Conservation (phyloP, 805 yeast species). For the Sungouiozyma ichnusensis region DNA sequence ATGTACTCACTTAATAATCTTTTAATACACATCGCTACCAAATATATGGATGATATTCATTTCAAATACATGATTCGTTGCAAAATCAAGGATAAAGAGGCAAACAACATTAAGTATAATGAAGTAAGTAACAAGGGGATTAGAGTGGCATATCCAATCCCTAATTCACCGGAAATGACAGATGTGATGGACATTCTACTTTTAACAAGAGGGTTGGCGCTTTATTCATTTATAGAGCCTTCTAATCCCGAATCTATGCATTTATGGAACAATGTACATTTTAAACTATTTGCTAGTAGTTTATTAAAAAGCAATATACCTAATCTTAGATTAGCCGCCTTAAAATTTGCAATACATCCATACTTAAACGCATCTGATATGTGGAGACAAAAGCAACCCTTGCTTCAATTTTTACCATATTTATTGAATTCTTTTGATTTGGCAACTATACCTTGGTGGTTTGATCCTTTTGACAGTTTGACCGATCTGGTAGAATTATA, state of each 20-base stretch:
- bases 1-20: constrained; percentile 6
- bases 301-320: constrained; percentile 16
- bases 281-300: constrained; percentile 15
- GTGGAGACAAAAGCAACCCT: constrained; percentile 10
- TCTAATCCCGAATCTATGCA: not conserved
- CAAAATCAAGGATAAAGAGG: constrained; percentile 4
- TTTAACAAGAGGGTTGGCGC: constrained; percentile 11
- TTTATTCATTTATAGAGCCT: constrained; percentile 6
- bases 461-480: constrained; percentile 22
- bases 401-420: constrained; percentile 18
- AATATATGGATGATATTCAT: constrained; percentile 10
- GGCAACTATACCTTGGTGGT: constrained; percentile 24
- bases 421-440: constrained; percentile 18
- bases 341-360: constrained; percentile 14
- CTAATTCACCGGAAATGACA: constrained; percentile 15
- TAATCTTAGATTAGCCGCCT: constrained; percentile 15
- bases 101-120: constrained; percentile 7
- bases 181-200: constrained; percentile 13
- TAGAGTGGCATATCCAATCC: constrained; percentile 8
- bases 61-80: constrained; percentile 14
- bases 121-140: constrained; percentile 12
- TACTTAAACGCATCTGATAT: constrained; percentile 6
- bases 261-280: constrained; percentile 11
- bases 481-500: constrained; percentile 14
- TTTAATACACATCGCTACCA: constrained; percentile 9